These are phyloP conservation scores for Rhodotorula sp. DNA, from an alignment of 1,284 basidiomycete genomes.

Conservation along the genomic window DNA sequence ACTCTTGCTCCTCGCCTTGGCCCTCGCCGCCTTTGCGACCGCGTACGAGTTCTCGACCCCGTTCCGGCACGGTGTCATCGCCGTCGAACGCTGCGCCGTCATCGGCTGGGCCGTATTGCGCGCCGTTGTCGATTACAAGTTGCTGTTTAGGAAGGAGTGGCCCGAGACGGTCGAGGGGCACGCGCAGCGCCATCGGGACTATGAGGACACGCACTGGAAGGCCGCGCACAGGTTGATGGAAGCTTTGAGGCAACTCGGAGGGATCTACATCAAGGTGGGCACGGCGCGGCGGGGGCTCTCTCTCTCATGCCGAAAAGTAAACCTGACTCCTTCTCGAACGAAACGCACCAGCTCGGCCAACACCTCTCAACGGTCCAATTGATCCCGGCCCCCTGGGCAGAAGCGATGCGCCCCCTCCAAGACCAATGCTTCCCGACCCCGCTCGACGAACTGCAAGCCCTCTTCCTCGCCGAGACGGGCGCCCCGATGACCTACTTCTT, in stretches of 20 bases:
- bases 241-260: constrained; percentile 84
- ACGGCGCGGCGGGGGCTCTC: constrained; percentile 37
- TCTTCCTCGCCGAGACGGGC: constrained; percentile 74
- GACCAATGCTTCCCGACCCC: constrained; percentile 69
- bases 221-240: constrained; percentile 74
- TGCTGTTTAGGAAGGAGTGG: constrained; percentile 60
- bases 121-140: constrained; percentile 79
- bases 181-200: constrained; percentile 55
- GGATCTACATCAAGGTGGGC: constrained; percentile 83
- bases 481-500: constrained; percentile 50
- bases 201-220: constrained; percentile 60
- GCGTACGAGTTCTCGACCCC: constrained; percentile 51
- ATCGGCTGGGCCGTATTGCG: constrained; percentile 54
- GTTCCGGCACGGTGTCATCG: constrained; percentile 53
- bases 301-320: neutral
- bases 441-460: constrained; percentile 64
- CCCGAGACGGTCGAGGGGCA: constrained; percentile 26
- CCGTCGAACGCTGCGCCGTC: constrained; percentile 60
- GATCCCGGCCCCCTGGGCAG: constrained; percentile 61
- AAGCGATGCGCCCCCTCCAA: constrained; percentile 63
- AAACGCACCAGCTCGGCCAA: constrained; percentile 60
- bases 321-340: constrained; percentile 2
- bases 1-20: constrained; percentile 5
- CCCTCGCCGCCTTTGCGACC: constrained; percentile 10
- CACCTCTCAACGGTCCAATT: constrained; percentile 70